phyloP scores from a whole-genome alignment of 345 rosid genomes.

The Populus davidiana region DNA sequence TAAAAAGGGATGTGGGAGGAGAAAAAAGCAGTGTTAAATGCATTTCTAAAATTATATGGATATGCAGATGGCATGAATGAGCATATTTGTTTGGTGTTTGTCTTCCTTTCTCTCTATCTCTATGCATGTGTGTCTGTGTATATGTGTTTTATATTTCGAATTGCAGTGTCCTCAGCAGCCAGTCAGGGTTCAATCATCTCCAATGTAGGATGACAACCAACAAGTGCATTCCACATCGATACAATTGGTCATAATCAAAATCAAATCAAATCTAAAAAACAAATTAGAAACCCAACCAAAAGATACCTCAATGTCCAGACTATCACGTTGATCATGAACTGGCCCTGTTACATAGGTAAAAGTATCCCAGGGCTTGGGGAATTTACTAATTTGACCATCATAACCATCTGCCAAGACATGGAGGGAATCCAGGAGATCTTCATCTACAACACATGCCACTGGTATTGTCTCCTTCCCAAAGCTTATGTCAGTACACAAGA shows the following conservation, averaged over 20 bases:
- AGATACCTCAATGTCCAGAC: constrained; percentile 59
- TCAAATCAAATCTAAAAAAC: background rate
- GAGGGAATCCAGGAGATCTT: constrained; percentile 42
- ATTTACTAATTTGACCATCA: constrained; percentile 28
- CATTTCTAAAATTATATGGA: background rate
- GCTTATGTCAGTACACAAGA: constrained; percentile 82
- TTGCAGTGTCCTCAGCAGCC: background rate
- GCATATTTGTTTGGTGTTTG: background rate
- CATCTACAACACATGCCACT: constrained; percentile 70
- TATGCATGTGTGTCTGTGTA: background rate
- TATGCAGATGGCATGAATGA: background rate
- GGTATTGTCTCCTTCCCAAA: constrained; percentile 75
- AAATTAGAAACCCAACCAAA: constrained; percentile 10
- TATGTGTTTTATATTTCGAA: background rate
- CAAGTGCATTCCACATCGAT: background rate
- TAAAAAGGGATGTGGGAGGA: constrained; percentile 2
- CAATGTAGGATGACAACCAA: background rate
- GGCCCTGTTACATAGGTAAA: constrained; percentile 68
- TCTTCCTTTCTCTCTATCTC: background rate
- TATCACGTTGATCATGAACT: constrained; percentile 47
- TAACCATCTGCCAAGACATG: constrained; percentile 22
- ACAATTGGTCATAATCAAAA: background rate
- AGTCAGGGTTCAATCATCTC: background rate
- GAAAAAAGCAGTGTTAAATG: background rate
- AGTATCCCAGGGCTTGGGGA: constrained; percentile 69